Evolutionary conservation across 805 yeast genomes (phyloP).

Genomic region (Kuraishia piskuri): DNA sequence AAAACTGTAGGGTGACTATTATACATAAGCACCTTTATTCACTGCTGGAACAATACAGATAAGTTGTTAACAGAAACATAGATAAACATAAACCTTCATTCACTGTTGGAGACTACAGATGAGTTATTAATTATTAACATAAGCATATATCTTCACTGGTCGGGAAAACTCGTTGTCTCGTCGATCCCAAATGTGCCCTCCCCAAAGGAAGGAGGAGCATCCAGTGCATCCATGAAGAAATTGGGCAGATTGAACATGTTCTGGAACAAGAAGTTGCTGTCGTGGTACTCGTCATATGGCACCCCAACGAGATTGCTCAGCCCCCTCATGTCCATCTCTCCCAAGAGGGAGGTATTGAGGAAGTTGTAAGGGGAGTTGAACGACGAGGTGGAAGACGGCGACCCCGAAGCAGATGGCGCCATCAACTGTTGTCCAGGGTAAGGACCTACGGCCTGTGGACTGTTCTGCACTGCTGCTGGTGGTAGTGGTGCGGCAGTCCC

Average conservation of each 20-base stretch:
- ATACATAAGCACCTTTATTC: no score
- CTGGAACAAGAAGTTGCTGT: conserved; percentile 13
- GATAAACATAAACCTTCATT: no score
- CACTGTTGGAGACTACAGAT: no score
- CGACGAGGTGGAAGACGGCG: neutral
- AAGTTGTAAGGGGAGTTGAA: neutral
- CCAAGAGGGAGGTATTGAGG: neutral
- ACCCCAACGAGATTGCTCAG: neutral
- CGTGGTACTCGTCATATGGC: neutral
- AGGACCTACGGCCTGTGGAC: no score
- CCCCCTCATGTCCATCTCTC: neutral
- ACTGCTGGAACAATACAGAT: no score
- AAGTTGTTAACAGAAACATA: no score
- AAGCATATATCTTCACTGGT: no score
- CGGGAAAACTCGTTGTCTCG: neutral
- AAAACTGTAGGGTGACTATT: no score
- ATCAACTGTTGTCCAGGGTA: neutral
- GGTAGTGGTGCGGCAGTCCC: no score
- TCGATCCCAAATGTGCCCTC: neutral
- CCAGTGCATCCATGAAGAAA: conserved; percentile 15
- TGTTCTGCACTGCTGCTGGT: no score
- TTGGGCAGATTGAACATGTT: conserved; percentile 23
- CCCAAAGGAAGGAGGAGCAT: neutral
- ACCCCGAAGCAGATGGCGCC: neutral
- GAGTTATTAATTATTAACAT: no score